Conservation (phyloP, 495 filamentous ascomycete genomes). For the Trichocladium uniseriatum region DNA sequence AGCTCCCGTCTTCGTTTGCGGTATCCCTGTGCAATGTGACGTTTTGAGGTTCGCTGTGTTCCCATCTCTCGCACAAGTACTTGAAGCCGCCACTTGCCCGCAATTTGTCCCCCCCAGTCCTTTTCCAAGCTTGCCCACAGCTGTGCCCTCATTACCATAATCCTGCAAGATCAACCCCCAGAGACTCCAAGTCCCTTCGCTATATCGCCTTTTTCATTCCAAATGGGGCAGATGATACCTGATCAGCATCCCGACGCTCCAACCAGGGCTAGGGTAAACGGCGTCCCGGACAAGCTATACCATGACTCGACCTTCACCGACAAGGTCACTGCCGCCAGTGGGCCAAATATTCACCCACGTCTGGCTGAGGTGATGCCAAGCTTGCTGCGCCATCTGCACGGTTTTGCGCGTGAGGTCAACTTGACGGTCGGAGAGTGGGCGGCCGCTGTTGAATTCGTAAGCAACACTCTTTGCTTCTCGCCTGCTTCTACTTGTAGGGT, state of each 20-base stretch:
- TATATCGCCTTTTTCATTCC: background rate
- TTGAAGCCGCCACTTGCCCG: background rate
- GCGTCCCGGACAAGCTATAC: constrained; percentile 9
- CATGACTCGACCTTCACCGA: constrained; percentile 56
- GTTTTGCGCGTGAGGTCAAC: constrained; percentile 51
- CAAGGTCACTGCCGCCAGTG: constrained; percentile 60
- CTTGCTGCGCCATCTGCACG: constrained; percentile 48
- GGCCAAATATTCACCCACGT: constrained; percentile 53
- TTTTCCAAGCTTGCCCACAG: background rate
- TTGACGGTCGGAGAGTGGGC: constrained; percentile 48
- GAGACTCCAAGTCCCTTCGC: background rate
- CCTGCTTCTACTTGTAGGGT: too few relatives aligned
- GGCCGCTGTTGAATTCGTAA: constrained; percentile 34
- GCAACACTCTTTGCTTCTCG: constrained; percentile 1
- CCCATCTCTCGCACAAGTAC: background rate
- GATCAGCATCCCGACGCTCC: background rate
- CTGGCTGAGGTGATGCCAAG: constrained; percentile 43
- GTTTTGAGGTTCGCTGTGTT: background rate
- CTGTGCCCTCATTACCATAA: background rate
- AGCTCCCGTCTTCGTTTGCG: background rate
- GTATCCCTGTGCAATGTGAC: constrained; percentile 2
- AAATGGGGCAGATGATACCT: constrained; percentile 21
- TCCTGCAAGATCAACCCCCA: background rate
- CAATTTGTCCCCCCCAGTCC: background rate
- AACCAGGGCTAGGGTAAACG: constrained; percentile 2